Conservation (phyloP, 2,329 filamentous ascomycete genomes). For the Scytalidium sp. region DNA sequence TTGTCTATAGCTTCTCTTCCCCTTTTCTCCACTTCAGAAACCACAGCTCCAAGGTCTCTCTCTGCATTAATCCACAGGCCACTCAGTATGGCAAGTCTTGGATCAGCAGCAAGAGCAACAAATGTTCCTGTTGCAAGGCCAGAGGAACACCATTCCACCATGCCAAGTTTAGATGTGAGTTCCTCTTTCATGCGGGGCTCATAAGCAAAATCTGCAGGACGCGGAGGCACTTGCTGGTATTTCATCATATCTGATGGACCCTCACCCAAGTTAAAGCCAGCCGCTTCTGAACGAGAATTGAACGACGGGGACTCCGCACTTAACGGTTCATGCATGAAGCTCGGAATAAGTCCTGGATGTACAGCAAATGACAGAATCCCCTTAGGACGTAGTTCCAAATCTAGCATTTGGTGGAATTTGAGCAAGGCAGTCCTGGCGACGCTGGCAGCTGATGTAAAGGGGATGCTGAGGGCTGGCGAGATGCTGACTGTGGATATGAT, state of each 20-base stretch:
- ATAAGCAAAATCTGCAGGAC: slow-evolving; percentile 9
- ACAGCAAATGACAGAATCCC: slow-evolving; percentile 17
- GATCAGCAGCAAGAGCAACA: slow-evolving; percentile 16
- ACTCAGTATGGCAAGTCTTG: slow-evolving; percentile 12
- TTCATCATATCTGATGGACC: background rate
- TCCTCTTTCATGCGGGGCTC: slow-evolving; percentile 8
- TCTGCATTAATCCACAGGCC: slow-evolving; percentile 18
- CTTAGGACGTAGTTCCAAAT: slow-evolving; percentile 16
- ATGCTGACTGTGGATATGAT: slow-evolving; percentile 14
- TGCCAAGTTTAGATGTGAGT: slow-evolving; percentile 1
- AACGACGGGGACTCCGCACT: background rate
- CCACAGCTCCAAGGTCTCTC: slow-evolving; percentile 26
- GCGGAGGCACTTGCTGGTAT: background rate
- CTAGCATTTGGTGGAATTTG: slow-evolving; percentile 19
- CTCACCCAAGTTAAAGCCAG: background rate
- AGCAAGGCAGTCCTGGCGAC: slow-evolving; percentile 13
- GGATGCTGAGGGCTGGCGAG: slow-evolving; percentile 6
- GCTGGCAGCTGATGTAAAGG: slow-evolving; percentile 11
- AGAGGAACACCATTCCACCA: slow-evolving; percentile 12
- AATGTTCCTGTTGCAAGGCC: slow-evolving; percentile 18
- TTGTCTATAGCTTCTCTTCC: slow-evolving; percentile 6
- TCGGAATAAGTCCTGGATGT: slow-evolving; percentile 13
- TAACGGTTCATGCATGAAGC: background rate
- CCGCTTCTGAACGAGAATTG: background rate
- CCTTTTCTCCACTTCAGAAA: slow-evolving; percentile 12